Conservation (phyloP, 495 filamentous ascomycete species). For the Parmelia sp. region DNA sequence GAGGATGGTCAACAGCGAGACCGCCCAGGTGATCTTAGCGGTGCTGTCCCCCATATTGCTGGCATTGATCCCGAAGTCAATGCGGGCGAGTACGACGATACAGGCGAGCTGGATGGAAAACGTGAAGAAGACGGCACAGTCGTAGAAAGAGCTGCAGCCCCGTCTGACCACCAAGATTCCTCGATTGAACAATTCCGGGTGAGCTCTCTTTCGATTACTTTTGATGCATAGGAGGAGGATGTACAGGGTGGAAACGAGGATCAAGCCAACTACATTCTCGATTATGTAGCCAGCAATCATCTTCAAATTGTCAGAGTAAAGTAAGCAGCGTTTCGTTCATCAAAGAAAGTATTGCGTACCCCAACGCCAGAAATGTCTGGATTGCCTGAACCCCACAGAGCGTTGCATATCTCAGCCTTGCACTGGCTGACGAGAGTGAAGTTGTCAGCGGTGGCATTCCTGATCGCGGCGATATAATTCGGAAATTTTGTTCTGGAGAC, state of each 20-base stretch:
- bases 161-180: background rate
- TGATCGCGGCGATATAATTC: constrained; percentile 22
- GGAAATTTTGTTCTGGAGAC: constrained; percentile 17
- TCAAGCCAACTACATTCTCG: constrained; percentile 19
- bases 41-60: constrained; percentile 30
- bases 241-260: constrained; percentile 7
- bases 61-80: constrained; percentile 33
- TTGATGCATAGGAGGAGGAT: background rate
- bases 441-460: constrained; percentile 18
- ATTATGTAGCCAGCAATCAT: constrained; percentile 29
- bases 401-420: constrained; percentile 25
- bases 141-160: constrained; percentile 26
- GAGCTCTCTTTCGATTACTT: background rate
- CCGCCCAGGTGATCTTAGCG: constrained; percentile 29
- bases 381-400: constrained; percentile 29
- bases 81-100: constrained; percentile 29
- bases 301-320: constrained; percentile 15
- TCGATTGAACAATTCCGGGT: background rate
- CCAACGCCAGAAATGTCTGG: constrained; percentile 29
- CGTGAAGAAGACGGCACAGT: constrained; percentile 33
- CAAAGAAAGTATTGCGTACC: constrained; percentile 14
- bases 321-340: constrained; percentile 6
- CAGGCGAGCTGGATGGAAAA: constrained; percentile 34
- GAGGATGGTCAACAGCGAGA: constrained; percentile 29
- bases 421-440: constrained; percentile 18